Conservation (phyloP, 2,329 filamentous ascomycete species). For the Penicillium oxalicum region DNA sequence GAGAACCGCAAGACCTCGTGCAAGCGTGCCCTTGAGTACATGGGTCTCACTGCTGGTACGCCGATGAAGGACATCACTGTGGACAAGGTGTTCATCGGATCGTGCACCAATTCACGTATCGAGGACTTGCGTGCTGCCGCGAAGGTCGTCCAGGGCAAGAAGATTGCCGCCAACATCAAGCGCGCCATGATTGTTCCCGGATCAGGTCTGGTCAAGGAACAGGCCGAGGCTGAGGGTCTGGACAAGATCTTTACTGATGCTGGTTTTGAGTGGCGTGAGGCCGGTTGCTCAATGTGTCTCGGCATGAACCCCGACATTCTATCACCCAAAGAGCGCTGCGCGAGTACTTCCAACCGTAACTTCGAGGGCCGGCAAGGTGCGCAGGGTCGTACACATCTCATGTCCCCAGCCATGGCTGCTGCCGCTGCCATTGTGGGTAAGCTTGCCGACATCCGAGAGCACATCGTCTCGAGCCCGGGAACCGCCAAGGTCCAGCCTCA, state of each 20-base stretch:
- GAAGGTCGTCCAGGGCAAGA: constrained; percentile 77
- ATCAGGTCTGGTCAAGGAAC: constrained; percentile 86
- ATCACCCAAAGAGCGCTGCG: constrained; percentile 84
- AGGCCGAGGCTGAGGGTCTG: constrained; percentile 85
- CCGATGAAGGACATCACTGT: constrained; percentile 85
- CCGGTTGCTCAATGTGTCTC: constrained; percentile 97
- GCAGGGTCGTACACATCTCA: constrained; percentile 82
- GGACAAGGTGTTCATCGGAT: constrained; percentile 97
- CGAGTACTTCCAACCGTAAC: constrained; percentile 93
- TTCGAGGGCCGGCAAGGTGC: constrained; percentile 96
- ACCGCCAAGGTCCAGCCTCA: constrained; percentile 49
- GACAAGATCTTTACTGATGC: constrained; percentile 88
- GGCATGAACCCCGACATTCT: constrained; percentile 99
- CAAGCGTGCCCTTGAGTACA: constrained; percentile 83
- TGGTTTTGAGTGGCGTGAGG: constrained; percentile 96
- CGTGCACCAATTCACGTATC: constrained; percentile 94
- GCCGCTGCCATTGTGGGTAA: constrained; percentile 85
- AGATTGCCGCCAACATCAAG: constrained; percentile 82
- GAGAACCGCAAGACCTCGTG: constrained; percentile 75
- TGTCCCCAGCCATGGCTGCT: constrained; percentile 96
- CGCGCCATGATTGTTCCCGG: constrained; percentile 94
- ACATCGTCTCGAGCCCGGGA: constrained; percentile 50
- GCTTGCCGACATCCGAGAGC: constrained; percentile 82
- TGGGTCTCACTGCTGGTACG: constrained; percentile 82
- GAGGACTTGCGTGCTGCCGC: constrained; percentile 90